A percentile compares a stretch with the other conserved stretches of the same genome.
Conservation (phyloP, 2,329 filamentous ascomycete species). For the Cladosporium sp. region DNA sequence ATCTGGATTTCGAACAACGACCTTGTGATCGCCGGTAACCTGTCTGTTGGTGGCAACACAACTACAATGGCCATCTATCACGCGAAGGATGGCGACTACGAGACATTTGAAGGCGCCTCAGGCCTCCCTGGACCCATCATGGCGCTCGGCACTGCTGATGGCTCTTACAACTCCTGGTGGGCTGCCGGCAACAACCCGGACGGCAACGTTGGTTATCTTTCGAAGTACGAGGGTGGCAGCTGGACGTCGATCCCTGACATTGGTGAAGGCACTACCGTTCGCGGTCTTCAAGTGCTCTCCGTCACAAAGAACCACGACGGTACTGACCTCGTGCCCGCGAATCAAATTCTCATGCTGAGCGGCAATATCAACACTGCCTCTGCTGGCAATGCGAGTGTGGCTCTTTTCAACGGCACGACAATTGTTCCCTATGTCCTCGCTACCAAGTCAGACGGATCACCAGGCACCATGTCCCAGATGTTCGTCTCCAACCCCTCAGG, state of each 20-base stretch:
- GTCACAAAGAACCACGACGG: conserved; percentile 67
- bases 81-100: conserved; percentile 66
- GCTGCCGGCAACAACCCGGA: conserved; percentile 63
- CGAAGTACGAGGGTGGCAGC: conserved; percentile 71
- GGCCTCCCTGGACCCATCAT: conserved; percentile 78
- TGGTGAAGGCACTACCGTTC: conserved; percentile 66
- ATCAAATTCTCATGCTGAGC: conserved; percentile 78
- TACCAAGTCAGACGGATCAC: conserved; percentile 60
- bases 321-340: conserved; percentile 62
- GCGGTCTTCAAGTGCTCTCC: conserved; percentile 78
- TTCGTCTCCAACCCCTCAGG: conserved; percentile 77
- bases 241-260: conserved; percentile 71
- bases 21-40: conserved; percentile 74
- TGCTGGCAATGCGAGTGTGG: conserved; percentile 82
- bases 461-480: conserved; percentile 75
- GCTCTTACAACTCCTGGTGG: conserved; percentile 75
- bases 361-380: conserved; percentile 73
- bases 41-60: conserved; percentile 66
- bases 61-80: conserved; percentile 74
- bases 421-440: conserved; percentile 81
- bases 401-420: conserved; percentile 79
- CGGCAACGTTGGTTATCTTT: conserved; percentile 72
- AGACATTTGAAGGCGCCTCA: conserved; percentile 59
- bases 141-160: conserved; percentile 71
- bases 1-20: conserved; percentile 72